Evolutionary conservation across 2,329 filamentous ascomycete species (phyloP), one percentile per base, ranked within the genome.

Genomic region (Diaporthe sp.): DNA sequence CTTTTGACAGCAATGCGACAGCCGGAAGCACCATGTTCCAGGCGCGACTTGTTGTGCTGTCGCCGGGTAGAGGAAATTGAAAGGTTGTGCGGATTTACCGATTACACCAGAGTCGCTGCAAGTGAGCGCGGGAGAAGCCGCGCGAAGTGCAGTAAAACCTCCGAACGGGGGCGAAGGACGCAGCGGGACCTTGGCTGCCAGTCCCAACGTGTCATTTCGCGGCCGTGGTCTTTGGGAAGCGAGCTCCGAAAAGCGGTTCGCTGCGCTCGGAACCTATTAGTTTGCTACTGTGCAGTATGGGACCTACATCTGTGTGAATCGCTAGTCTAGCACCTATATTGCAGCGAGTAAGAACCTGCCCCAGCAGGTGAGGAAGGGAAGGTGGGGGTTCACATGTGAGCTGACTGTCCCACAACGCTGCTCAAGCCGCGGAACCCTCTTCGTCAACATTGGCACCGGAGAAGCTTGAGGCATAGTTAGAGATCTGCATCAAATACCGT

Each of bases 71-170:
- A 66, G 42, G 28, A 40, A n/a, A 9, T 25, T 47, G 47, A n/a
- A 47, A 12, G 50, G 30, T 50, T 25, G 61, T 8, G 30, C 30
- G 22, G 30, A 19, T 67, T n/a, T 40, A 55, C 40, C n/a, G 40
- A 57, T 5, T 38, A 25, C 57, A 42, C n/a, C 45, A 42, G 22
- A 47, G 9, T 55, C 22, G 22, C 47, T 73, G 61, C 45, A 45
- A 60, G 55, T 50, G 40, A 69, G 64, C 55, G 42, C 61, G 71
- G 74, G 54, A 61, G 45, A 64, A 64, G 61, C 61, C 71, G 61
- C 61, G n/a, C 64, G 40, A 72, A n/a, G 61, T 66, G 47, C 33
- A 38, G 22, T 19, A 54, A 69, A 57, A 54, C 25, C 45, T 54
- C 47, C 70, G 69, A 72, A 72, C 40, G 45, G 13, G 52, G 42